phyloP scores from a whole-genome alignment of 1,284 basidiomycete genomes.

The Chondrostereum purpureum region DNA sequence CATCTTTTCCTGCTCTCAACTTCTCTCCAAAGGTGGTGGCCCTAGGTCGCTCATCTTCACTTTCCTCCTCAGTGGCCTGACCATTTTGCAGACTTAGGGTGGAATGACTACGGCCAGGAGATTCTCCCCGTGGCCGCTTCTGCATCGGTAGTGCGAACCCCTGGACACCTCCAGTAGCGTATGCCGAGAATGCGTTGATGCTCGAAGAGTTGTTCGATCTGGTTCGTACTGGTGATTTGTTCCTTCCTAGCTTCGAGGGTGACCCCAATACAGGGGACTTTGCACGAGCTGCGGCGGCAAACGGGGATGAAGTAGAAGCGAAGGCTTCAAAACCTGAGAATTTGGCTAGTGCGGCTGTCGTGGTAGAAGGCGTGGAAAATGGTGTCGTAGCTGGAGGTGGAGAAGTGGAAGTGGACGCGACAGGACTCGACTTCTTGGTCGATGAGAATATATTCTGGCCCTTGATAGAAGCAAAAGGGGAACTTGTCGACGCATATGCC shows the following conservation, averaged over 20 bases:
- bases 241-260: constrained; percentile 32
- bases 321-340: constrained; percentile 61
- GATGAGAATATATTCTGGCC: constrained; percentile 58
- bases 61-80: constrained; percentile 33
- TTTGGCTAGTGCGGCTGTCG: constrained; percentile 34
- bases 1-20: constrained; percentile 49
- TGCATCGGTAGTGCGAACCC: constrained; percentile 42
- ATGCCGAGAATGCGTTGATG: constrained; percentile 55
- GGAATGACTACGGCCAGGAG: constrained; percentile 36
- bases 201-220: constrained; percentile 28
- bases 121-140: constrained; percentile 47
- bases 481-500: constrained; percentile 64
- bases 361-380: constrained; percentile 13
- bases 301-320: constrained; percentile 54
- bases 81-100: constrained; percentile 17
- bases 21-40: constrained; percentile 52
- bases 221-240: constrained; percentile 42
- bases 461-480: constrained; percentile 63
- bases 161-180: constrained; percentile 42
- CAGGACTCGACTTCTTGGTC: constrained; percentile 20
- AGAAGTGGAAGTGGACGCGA: constrained; percentile 19
- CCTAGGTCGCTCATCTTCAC: constrained; percentile 25
- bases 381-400: constrained; percentile 18
- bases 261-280: constrained; percentile 43
- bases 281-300: constrained; percentile 39